These are phyloP conservation scores for Amylostereum areolatum DNA, from an alignment of 1,284 basidiomycete genomes.

Conservation along the genomic window DNA sequence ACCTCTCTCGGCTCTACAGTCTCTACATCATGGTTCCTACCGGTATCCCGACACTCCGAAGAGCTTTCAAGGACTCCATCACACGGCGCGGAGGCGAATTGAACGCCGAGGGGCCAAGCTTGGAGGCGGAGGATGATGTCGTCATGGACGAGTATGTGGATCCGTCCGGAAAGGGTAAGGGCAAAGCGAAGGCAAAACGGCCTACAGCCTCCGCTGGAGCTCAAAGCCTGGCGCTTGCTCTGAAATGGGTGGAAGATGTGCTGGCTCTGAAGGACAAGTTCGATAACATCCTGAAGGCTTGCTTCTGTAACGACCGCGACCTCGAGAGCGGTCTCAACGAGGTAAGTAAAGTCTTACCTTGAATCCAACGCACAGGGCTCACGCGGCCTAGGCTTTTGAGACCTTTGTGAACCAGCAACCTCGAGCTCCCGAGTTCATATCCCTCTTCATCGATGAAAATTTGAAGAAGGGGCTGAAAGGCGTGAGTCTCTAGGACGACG, in stretches of 20 bases:
- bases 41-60: conserved; percentile 65
- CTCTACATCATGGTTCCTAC: conserved; percentile 70
- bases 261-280: conserved; percentile 91
- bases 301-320: conserved; percentile 73
- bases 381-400: conserved; percentile 72
- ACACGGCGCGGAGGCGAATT: conserved; percentile 76
- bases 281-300: conserved; percentile 66
- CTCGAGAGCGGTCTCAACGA: conserved; percentile 86
- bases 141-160: conserved; percentile 32
- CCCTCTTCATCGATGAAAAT: conserved; percentile 96
- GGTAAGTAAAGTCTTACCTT: conserved; percentile 35
- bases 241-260: conserved; percentile 95
- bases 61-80: conserved; percentile 73
- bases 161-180: conserved; percentile 41
- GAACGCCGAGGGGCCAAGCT: conserved; percentile 41
- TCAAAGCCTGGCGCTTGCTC: conserved; percentile 53
- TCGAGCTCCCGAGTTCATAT: conserved; percentile 91
- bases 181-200: conserved; percentile 53
- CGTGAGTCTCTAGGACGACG: conserved; percentile 40
- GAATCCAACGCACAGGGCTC: no score
- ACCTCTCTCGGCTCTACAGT: conserved; percentile 77
- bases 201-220: conserved; percentile 26
- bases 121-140: conserved; percentile 28
- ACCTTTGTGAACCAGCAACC: conserved; percentile 89
- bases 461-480: conserved; percentile 94